A percentile compares a stretch with the other conserved stretches of the same genome.
phyloP scores from a whole-genome alignment of 352 stramenopile species.

The Thalassiosira exigua region DNA sequence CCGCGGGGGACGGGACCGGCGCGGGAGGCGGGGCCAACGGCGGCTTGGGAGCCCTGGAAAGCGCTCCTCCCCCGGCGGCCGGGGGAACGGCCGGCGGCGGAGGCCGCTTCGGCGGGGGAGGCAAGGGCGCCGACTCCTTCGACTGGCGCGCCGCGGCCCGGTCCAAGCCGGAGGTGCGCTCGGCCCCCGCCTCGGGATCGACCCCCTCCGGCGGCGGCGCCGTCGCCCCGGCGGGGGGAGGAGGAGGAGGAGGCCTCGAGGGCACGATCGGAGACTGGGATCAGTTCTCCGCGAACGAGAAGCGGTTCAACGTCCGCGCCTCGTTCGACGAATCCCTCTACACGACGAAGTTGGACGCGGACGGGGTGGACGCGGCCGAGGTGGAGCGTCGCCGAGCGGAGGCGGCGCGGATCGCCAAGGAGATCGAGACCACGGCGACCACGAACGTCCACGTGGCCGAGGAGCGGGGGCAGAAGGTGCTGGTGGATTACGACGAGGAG shows the following conservation, averaged over 20 bases:
- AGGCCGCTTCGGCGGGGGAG: slow-evolving; percentile 22
- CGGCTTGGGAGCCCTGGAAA: neutral
- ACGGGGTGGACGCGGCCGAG: slow-evolving; percentile 90
- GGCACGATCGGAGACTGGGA: slow-evolving; percentile 90
- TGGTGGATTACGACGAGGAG: slow-evolving; percentile 93
- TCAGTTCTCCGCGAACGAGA: slow-evolving; percentile 96
- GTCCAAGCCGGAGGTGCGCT: neutral
- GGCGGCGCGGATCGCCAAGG: slow-evolving; percentile 92
- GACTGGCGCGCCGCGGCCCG: slow-evolving; percentile 27
- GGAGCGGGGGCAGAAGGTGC: slow-evolving; percentile 89
- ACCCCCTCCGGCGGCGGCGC: neutral
- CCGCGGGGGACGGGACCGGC: slow-evolving; percentile 16
- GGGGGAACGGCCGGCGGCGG: slow-evolving; percentile 32
- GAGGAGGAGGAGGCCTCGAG: slow-evolving; percentile 12
- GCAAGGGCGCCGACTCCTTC: slow-evolving; percentile 21
- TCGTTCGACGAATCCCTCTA: slow-evolving; percentile 98
- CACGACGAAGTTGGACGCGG: slow-evolving; percentile 95
- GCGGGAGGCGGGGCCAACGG: slow-evolving; percentile 3
- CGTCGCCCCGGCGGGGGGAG: no score
- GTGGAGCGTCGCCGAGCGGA: no score
- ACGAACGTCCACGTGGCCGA: slow-evolving; percentile 95
- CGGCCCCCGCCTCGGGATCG: slow-evolving; percentile 19
- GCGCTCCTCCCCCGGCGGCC: neutral
- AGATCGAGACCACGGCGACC: slow-evolving; percentile 92
- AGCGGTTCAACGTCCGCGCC: slow-evolving; percentile 94